Evolutionary conservation across 495 filamentous ascomycete genomes (phyloP), one percentile per base, ranked within the genome.

Genomic region (Durotheca rogersii): DNA sequence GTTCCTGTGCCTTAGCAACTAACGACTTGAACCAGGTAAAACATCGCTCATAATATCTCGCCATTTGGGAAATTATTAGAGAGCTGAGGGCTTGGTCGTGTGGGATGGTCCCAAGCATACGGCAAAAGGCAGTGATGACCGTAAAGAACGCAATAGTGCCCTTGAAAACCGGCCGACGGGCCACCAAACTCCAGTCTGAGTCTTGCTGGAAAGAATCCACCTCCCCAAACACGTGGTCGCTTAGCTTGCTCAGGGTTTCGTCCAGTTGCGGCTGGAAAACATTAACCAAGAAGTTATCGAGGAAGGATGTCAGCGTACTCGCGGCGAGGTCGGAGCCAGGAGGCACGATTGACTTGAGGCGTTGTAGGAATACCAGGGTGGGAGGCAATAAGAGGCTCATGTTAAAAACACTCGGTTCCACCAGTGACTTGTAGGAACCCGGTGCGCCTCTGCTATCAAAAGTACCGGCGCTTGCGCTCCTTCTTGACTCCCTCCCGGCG

Each of bases 281-380:
- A 60, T 97, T 97, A 67, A 97, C 85, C 43, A 99, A 81, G 69
- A 97, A 97, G 65, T 99, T 94, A 65, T 99, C 93, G 7, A 99
- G 80, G 71, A 99, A 99, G 16, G 89, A 91, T 1, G 93, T 96
- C 39, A 97, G 67, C 1, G 89, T 95, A 65, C 83, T 88, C 50
- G 87, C 86, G 5, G 85, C 84, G 56, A 97, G 86, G 53, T 94
- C 91, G 0, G 90, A 81, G 12, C 78, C 84, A 11, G 84, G 77
- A 2, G 93, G 93, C 1, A 99, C 93, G 41, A 97, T 92, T 42
- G 84, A 86, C 67, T 93, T 95, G 10, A 99, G 74, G 4, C 89
- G 80, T 60, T 93, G 89, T 9, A 99, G 78, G 69, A 99, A 99
- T 7, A 87, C 82, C 2, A 97, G 73, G 1, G 93, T 95, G n/a